Base-by-base conservation (phyloP, 225 moss, liverwort and hornwort genomes). In the Asterella californica region DNA sequence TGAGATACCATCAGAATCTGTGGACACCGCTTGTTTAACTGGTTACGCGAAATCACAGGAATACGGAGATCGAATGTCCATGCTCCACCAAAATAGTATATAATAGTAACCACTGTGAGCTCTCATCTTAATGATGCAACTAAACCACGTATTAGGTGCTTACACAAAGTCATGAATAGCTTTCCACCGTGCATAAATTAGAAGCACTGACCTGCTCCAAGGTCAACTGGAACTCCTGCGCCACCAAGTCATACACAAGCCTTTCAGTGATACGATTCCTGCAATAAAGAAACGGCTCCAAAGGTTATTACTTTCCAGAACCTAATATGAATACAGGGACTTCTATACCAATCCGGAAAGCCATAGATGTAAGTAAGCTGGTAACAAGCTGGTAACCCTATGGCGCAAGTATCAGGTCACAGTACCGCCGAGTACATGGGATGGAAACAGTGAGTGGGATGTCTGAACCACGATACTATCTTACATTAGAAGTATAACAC, bases 251-350 rank as follows among this genome's bases (percentile, higher is more conserved):
- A 83, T 89, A 96, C 33, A 96, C 96, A 78, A 96, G 84, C 77
- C 94, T 91, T 75, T 90, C 89, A 46, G 96, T 91, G 21, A 96
- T 92, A 27, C 91, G 92, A 59, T 96, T 92, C 77, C 96, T 96
- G 88, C 72, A 19, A 67, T 5, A 49, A 67, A 67, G 21, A 1
- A 14, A 67, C 42, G 67, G 17, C 36, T 67, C 36, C 19, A 52
- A 52, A 52, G 52, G 3, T 42, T 42, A 42, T 42, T 2, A 7
- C 42, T 42, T 3, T 42, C 42, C 42, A 2, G 4, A 42, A 42
- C 7, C 42, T 42, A 7, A 42, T 42, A 7, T 42, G 42, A 7
- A 42, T 42, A 42, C 42, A 42, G 42, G 7, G 7, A 42, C 3
- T 2, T 42, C 7, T 42, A 42, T 42, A 42, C 42, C 42, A 42